phyloP scores from a whole-genome alignment of 305 asterid genomes.

The Rubia tinctorum region DNA sequence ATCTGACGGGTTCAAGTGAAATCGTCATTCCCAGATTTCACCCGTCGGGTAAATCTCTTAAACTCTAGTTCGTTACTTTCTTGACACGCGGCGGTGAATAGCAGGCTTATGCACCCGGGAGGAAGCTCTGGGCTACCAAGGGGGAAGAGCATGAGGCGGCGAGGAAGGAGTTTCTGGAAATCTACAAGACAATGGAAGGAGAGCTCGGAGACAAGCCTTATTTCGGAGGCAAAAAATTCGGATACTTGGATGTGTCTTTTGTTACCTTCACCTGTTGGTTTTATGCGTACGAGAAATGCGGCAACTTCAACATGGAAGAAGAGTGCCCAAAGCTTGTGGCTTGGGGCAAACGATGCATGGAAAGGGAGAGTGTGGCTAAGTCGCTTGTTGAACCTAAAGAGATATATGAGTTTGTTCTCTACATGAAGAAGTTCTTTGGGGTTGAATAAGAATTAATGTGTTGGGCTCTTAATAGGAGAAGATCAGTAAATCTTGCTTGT shows the following conservation, averaged over 20 bases:
- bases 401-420: background rate
- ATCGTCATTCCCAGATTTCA: no score
- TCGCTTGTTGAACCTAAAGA: slow-evolving; percentile 5
- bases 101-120: background rate
- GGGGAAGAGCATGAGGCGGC: slow-evolving; percentile 7
- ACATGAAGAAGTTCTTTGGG: background rate
- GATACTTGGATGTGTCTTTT: background rate
- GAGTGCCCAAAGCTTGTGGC: slow-evolving; percentile 19
- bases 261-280: slow-evolving; percentile 13
- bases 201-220: slow-evolving; percentile 12
- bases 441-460: background rate
- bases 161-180: slow-evolving; percentile 21
- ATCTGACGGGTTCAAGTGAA: no score
- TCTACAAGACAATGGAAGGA: slow-evolving; percentile 7
- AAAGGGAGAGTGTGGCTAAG: slow-evolving; percentile 14
- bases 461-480: no score
- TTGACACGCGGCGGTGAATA: no score
- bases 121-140: background rate
- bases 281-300: slow-evolving; percentile 7
- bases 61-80: no score
- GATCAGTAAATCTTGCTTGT: background rate
- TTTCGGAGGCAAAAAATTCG: background rate
- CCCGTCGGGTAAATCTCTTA: background rate
- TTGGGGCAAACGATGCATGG: slow-evolving; percentile 1
- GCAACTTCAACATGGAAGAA: slow-evolving; percentile 13